phyloP scores from a whole-genome alignment of 257 asterid species.

The Nicotiana benthamiana region DNA sequence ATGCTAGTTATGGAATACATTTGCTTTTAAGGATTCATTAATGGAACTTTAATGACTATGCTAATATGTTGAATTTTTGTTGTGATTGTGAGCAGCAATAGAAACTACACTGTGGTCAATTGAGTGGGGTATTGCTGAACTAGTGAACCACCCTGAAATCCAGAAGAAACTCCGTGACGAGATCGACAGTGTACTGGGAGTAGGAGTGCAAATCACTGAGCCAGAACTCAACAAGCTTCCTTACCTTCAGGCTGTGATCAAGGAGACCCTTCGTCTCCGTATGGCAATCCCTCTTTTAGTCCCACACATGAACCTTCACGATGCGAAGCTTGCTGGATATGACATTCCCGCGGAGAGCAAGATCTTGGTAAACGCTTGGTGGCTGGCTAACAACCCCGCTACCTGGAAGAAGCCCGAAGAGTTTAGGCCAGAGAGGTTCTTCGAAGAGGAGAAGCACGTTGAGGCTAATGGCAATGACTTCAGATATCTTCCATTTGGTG shows the following conservation, averaged over 20 bases:
- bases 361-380: conserved; percentile 79
- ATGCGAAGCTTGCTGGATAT: conserved; percentile 57
- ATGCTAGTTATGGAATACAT: background rate
- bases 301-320: conserved; percentile 92
- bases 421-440: conserved; percentile 73
- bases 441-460: conserved; percentile 71
- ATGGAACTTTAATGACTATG: background rate
- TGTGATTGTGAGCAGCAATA: conserved; percentile 44
- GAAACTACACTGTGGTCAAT: conserved; percentile 90
- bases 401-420: conserved; percentile 80
- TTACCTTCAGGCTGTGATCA: conserved; percentile 73
- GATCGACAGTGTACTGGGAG: conserved; percentile 55
- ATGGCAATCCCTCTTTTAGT: conserved; percentile 83
- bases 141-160: conserved; percentile 70
- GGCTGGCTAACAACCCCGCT: conserved; percentile 62
- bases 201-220: conserved; percentile 57
- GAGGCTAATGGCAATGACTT: conserved; percentile 80
- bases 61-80: background rate
- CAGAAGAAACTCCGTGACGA: conserved; percentile 63
- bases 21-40: background rate
- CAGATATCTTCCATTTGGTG: conserved; percentile 69
- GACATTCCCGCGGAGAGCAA: conserved; percentile 93
- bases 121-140: conserved; percentile 83
- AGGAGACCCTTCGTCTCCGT: conserved; percentile 70
- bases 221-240: conserved; percentile 62